These are phyloP conservation scores for Cladorrhinum sp. DNA, from an alignment of 2,329 filamentous ascomycete species.

Conservation along the genomic window DNA sequence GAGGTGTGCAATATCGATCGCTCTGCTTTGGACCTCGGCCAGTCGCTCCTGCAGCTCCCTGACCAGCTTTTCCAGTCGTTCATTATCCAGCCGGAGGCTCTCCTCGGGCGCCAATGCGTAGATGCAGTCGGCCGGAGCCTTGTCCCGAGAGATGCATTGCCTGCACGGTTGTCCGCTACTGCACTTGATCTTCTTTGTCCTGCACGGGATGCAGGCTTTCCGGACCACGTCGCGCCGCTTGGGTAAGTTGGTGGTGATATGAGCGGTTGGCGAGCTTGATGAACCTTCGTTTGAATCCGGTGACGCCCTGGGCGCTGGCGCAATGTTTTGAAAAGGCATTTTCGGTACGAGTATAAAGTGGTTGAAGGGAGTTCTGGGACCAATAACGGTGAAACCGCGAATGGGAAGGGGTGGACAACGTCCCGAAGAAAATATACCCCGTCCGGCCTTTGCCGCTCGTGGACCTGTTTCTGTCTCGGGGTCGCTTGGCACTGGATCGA, in stretches of 20 bases:
- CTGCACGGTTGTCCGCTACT: not conserved
- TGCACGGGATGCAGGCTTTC: slow-evolving; percentile 3
- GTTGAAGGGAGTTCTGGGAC: no score
- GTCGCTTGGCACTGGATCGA: no score
- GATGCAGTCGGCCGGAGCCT: not conserved
- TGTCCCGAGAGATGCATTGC: not conserved
- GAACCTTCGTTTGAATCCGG: not conserved
- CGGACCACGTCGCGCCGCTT: not conserved
- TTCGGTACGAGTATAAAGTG: no score
- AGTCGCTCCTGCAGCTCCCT: not conserved
- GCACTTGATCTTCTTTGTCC: slow-evolving; percentile 5
- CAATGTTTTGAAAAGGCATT: not conserved
- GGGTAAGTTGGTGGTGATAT: not conserved
- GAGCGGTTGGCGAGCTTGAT: not conserved
- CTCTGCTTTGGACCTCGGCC: not conserved
- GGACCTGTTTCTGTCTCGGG: no score
- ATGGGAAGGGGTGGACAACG: no score
- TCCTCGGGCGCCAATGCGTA: not conserved
- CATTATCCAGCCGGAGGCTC: not conserved
- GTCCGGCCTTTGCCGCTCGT: no score
- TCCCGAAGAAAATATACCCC: no score
- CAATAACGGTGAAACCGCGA: no score
- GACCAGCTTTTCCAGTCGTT: not conserved
- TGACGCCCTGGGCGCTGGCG: not conserved
- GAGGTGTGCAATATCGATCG: not conserved